Percentiles rank a stretch among this genome's conserved stretches.
Conservation (phyloP, 345 rosid species). For the Arabidopsis suecica region DNA sequence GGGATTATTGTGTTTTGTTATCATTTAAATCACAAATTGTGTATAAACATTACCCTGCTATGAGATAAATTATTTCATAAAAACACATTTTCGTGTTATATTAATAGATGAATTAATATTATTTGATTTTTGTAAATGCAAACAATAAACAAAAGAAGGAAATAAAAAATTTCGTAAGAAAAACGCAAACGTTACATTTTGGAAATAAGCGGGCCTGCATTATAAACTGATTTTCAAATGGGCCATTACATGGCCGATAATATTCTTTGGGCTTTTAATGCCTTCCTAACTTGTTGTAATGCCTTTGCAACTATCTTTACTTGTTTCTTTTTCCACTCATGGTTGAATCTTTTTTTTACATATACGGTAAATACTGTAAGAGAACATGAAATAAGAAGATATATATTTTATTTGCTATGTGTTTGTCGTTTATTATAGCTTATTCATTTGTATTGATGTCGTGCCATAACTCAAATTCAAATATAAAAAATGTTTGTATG, state of each 20-base stretch:
- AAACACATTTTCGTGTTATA: too few relatives aligned
- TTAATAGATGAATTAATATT: background rate
- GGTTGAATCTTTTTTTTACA: background rate
- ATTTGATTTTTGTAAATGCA: background rate
- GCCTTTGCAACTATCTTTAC: background rate
- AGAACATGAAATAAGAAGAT: background rate
- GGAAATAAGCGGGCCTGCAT: background rate
- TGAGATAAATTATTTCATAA: too few relatives aligned
- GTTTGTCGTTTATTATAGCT: background rate
- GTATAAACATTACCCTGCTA: background rate
- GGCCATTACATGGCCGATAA: background rate
- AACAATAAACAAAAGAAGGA: background rate
- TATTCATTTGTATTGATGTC: background rate
- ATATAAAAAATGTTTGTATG: background rate
- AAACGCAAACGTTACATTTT: background rate
- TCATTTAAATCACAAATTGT: background rate
- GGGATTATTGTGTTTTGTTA: background rate
- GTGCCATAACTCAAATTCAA: background rate
- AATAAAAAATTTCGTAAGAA: background rate
- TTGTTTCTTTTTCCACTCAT: background rate
- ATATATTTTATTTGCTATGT: background rate
- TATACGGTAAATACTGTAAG: background rate
- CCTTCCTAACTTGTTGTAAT: background rate
- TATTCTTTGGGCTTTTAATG: conserved; percentile 7
- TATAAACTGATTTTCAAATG: background rate